Percentiles rank a stretch among this genome's conserved stretches.
Evolutionary conservation across 164 flowering plant genomes (phyloP).

Genomic region (Hamamelis virginiana): DNA sequence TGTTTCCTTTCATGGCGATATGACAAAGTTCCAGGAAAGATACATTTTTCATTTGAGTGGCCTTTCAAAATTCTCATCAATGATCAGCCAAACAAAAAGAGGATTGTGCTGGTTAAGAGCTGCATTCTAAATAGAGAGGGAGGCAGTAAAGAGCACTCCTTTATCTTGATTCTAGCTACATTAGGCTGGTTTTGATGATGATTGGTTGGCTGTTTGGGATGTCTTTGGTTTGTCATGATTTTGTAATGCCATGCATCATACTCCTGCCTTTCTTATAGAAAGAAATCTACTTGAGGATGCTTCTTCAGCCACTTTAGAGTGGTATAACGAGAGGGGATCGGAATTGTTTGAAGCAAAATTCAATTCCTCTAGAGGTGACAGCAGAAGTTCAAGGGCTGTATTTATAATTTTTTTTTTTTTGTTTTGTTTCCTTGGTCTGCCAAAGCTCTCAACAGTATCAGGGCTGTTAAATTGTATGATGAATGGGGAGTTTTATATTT

Average conservation of each 20-base stretch:
- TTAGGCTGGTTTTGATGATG: conserved; percentile 4
- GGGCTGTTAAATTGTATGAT: conserved; percentile 11
- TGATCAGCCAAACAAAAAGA: background rate
- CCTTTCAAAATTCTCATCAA: background rate
- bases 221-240: conserved; percentile 4
- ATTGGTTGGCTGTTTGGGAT: conserved; percentile 3
- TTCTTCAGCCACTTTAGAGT: background rate
- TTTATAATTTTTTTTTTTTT: background rate
- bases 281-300: background rate
- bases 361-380: conserved; percentile 1
- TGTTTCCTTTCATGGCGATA: background rate
- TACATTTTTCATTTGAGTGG: background rate
- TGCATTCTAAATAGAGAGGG: conserved; percentile 1
- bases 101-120: background rate
- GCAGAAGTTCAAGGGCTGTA: conserved; percentile 10
- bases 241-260: background rate
- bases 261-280: background rate
- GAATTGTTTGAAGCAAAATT: conserved; percentile 10
- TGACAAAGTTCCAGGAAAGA: background rate
- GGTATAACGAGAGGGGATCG: background rate
- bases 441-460: conserved; percentile 16
- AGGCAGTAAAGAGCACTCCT: background rate
- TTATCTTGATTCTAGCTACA: background rate
- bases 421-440: conserved; percentile 14
- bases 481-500: conserved; percentile 2